These are phyloP conservation scores for Brassica cretica DNA, from an alignment of 345 rosid genomes.

Conservation along the genomic window DNA sequence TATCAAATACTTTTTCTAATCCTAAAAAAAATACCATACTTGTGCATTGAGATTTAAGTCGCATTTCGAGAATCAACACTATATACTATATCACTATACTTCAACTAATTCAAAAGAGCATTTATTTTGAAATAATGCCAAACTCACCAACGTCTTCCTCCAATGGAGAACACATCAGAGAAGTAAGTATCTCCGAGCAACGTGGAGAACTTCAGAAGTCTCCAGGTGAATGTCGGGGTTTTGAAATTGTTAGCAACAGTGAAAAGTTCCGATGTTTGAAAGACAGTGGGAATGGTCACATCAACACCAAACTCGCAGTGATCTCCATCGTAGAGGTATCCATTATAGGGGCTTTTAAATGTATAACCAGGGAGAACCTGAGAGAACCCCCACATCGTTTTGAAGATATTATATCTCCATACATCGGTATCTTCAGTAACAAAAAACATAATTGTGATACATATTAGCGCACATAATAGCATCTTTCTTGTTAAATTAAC, in stretches of 20 bases:
- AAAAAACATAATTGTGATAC: background rate
- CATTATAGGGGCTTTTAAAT: background rate
- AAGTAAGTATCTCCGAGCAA: background rate
- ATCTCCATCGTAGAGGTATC: slow-evolving; percentile 22
- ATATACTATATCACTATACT: no score
- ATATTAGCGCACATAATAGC: no score
- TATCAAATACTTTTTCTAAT: no score
- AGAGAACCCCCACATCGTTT: slow-evolving; percentile 29
- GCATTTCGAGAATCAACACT: no score
- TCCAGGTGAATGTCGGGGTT: background rate
- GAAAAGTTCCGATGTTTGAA: slow-evolving; percentile 16
- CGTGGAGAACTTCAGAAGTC: background rate
- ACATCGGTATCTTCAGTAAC: background rate
- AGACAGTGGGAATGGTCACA: background rate
- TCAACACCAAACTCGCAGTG: slow-evolving; percentile 34
- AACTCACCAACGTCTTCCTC: slow-evolving; percentile 19
- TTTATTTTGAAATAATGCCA: background rate
- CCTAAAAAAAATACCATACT: no score
- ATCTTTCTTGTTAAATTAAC: background rate
- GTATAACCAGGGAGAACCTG: slow-evolving; percentile 11
- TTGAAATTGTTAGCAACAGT: background rate
- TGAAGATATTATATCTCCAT: slow-evolving; percentile 8
- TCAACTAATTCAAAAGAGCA: no score
- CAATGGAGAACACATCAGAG: slow-evolving; percentile 1
- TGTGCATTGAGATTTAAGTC: no score